Base-by-base conservation (phyloP, 1,284 basidiomycete genomes). In the Ustilago xerochloae region DNA sequence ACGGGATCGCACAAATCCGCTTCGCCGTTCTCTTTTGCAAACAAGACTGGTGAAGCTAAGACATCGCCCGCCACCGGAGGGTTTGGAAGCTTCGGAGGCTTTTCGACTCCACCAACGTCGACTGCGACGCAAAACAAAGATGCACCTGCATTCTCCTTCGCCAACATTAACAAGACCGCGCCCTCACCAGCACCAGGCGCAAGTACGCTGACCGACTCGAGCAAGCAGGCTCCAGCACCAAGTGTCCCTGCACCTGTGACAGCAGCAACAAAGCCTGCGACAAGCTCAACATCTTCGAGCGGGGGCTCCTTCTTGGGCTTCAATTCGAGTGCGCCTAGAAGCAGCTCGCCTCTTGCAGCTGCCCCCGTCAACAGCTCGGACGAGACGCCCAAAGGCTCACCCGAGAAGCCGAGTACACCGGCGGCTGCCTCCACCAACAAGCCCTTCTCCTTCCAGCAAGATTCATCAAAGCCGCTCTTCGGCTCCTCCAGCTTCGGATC, bases 311-410 rank as follows among this genome's bases (percentile, higher is more conserved):
- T 76, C 65, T 30, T 65, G 4, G 64, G 68, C 29, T 75, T 78
- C 62, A 77, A 58, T 36, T 67, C 70, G 18, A 66, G 70, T 28
- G 70, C 71, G 9, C 76, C 76, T 1, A 62, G 66, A 29, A 75
- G 66, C 54, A 78, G 76, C 58, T 78, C 76, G 15, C 76, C 76
- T 13, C 62, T 78, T 9, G 53, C 76, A n/a, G 59, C 55, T 20
- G 53, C 76, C 12, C 76, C 76, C 22, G 29, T 77, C 38, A 77
- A 61, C 50, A 67, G 63, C 53, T 65, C 59, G 6, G 76, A 77
- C 38, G 51, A 75, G 18, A 53, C 63, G 3, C 49, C 50, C 4
- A 54, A 63, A 6, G 41, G 41, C 32, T 70, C 74, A 7, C 54
- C 70, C 10, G 65, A 74, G 46, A 62, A 75, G 46, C 46, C 51